Conservation (phyloP, 495 filamentous ascomycete species). For the Aspergillus indologenus region DNA sequence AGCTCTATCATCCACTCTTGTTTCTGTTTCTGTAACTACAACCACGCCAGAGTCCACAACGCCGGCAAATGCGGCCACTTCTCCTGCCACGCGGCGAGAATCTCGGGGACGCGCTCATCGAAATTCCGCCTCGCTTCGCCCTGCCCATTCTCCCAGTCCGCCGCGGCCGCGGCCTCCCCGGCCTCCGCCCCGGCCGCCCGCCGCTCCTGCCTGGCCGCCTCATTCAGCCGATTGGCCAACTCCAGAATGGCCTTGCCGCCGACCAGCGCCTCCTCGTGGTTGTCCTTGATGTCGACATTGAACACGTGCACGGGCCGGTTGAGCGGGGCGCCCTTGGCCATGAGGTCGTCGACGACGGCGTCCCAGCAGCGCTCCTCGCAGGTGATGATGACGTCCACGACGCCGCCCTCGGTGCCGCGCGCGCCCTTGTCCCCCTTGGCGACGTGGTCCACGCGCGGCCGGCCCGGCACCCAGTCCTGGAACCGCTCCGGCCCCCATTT, state of each 20-base stretch:
- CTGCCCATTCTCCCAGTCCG: conserved; percentile 66
- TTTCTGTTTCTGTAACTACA: conserved; percentile 44
- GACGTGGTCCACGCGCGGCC: conserved; percentile 65
- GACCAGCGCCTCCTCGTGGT: conserved; percentile 90
- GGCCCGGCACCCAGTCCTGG: conserved; percentile 93
- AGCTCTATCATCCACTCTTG: too few relatives aligned
- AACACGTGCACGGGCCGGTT: conserved; percentile 95
- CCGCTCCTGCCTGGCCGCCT: conserved; percentile 63
- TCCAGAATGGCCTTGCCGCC: conserved; percentile 92
- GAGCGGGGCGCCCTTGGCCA: conserved; percentile 74
- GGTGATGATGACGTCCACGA: conserved; percentile 93
- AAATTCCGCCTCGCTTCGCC: conserved; percentile 70
- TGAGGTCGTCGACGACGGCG: conserved; percentile 91
- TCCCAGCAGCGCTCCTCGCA: conserved; percentile 99
- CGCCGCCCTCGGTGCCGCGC: conserved; percentile 79
- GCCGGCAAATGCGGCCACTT: conserved; percentile 87
- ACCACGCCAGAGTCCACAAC: conserved; percentile 94
- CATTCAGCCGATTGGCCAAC: conserved; percentile 80
- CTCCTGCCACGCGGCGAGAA: conserved; percentile 95
- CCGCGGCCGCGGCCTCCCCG: conserved; percentile 4
- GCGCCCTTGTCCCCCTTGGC: conserved; percentile 63
- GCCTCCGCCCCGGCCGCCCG: too few relatives aligned
- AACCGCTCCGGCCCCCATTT: conserved; percentile 97
- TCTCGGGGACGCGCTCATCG: conserved; percentile 89
- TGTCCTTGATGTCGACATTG: conserved; percentile 97